Percentiles rank a stretch among this genome's conserved stretches.
Conservation (phyloP, 2,329 filamentous ascomycete species). For the Aspergillus cejpii region DNA sequence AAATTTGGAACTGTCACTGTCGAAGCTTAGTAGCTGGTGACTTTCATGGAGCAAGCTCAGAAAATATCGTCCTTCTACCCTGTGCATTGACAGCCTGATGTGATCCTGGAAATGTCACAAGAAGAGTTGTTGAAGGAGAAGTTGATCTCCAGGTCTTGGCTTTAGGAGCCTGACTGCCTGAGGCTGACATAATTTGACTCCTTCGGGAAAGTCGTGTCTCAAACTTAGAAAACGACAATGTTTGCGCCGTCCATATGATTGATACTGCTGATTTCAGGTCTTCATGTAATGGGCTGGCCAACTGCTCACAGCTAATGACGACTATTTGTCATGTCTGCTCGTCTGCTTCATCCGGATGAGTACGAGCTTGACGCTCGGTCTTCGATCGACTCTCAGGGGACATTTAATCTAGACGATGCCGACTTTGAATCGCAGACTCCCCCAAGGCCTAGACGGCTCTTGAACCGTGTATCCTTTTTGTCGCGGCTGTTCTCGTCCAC, state of each 20-base stretch:
- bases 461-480: conserved; percentile 20
- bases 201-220: background rate
- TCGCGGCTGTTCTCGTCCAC: conserved; percentile 25
- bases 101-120: background rate
- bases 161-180: background rate
- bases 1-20: background rate
- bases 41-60: background rate
- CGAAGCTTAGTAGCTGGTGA: background rate
- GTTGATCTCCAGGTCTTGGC: conserved; percentile 4
- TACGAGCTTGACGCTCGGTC: conserved; percentile 38
- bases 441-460: conserved; percentile 21
- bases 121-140: background rate
- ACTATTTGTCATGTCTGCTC: conserved; percentile 30
- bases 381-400: conserved; percentile 36
- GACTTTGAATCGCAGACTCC: conserved; percentile 38
- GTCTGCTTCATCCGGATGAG: conserved; percentile 37
- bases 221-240: conserved; percentile 1
- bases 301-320: conserved; percentile 10
- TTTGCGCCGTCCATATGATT: background rate
- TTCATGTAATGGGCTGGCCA: conserved; percentile 15
- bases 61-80: background rate
- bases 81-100: background rate
- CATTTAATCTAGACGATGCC: conserved; percentile 38
- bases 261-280: conserved; percentile 2
- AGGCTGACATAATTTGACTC: conserved; percentile 4